phyloP scores from a whole-genome alignment of 2,329 filamentous ascomycete species.

The Cladosporium velox region DNA sequence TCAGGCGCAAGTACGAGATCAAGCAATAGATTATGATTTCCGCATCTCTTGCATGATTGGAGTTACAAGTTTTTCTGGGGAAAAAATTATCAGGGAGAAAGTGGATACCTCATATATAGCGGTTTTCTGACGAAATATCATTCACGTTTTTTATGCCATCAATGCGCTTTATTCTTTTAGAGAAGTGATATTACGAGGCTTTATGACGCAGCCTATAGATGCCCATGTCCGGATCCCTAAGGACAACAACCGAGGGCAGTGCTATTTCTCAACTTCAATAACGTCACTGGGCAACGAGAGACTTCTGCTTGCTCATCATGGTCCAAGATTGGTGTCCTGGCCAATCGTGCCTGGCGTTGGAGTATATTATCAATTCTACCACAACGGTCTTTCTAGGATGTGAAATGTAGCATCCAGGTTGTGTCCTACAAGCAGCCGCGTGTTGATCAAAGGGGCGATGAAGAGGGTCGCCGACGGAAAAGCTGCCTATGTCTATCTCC shows the following conservation, averaged over 20 bases:
- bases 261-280: background rate
- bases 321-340: background rate
- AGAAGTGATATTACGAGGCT: too few species aligned
- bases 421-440: too few species aligned
- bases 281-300: background rate
- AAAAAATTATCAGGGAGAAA: background rate
- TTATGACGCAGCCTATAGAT: background rate
- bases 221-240: background rate
- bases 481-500: too few species aligned
- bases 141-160: conserved; percentile 7
- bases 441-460: too few species aligned
- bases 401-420: too few species aligned
- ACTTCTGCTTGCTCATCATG: background rate
- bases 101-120: conserved; percentile 11
- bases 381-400: background rate
- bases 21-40: conserved; percentile 44
- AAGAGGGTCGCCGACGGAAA: too few species aligned
- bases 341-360: background rate
- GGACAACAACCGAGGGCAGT: too few species aligned
- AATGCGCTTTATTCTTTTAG: background rate
- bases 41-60: conserved; percentile 5
- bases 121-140: conserved; percentile 10
- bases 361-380: background rate
- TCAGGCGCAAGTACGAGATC: conserved; percentile 52
- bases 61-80: conserved; percentile 1